A percentile compares a stretch with the other conserved stretches of the same genome.
These are phyloP conservation scores for Bipolaris sorokiniana DNA, from an alignment of 2,329 filamentous ascomycete species.

Conservation along the genomic window DNA sequence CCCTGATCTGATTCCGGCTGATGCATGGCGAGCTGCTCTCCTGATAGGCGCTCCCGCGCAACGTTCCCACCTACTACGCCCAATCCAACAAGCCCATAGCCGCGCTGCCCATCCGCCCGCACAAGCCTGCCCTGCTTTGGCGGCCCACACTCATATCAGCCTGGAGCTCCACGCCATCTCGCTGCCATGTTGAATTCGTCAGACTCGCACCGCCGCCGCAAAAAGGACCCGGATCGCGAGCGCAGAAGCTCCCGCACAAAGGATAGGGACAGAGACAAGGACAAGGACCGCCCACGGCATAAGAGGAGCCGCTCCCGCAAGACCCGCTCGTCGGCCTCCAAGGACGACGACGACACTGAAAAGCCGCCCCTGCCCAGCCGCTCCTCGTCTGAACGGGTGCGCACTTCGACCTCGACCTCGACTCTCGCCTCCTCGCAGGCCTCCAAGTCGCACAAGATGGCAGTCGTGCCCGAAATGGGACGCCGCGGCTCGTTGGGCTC, in stretches of 20 bases:
- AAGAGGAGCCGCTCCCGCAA: constrained; percentile 39
- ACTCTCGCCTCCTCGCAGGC: constrained; percentile 27
- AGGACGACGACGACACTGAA: constrained; percentile 29
- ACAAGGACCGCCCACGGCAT: constrained; percentile 34
- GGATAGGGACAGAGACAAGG: constrained; percentile 17
- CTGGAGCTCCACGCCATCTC: constrained; percentile 24
- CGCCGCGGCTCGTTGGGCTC: constrained; percentile 47
- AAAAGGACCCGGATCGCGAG: constrained; percentile 41
- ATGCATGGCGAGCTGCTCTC: constrained; percentile 38
- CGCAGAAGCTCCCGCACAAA: constrained; percentile 15
- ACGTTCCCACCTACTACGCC: constrained; percentile 29
- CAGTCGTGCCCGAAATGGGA: constrained; percentile 57
- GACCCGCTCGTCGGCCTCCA: constrained; percentile 39
- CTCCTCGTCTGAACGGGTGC: constrained; percentile 35
- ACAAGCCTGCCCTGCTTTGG: constrained; percentile 21
- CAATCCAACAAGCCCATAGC: constrained; percentile 40
- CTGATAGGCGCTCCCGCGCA: constrained; percentile 42
- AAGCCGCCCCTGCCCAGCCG: constrained; percentile 27
- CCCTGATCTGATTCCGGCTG: constrained; percentile 20
- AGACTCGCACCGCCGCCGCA: constrained; percentile 47
- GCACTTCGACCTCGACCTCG: constrained; percentile 33
- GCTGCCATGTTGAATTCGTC: constrained; percentile 41
- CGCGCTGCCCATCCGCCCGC: constrained; percentile 36
- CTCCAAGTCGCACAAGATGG: constrained; percentile 43
- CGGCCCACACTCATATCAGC: constrained; percentile 29